phyloP scores from a whole-genome alignment of 73 alveolate genomes.

The Blepharisma stoltei region DNA sequence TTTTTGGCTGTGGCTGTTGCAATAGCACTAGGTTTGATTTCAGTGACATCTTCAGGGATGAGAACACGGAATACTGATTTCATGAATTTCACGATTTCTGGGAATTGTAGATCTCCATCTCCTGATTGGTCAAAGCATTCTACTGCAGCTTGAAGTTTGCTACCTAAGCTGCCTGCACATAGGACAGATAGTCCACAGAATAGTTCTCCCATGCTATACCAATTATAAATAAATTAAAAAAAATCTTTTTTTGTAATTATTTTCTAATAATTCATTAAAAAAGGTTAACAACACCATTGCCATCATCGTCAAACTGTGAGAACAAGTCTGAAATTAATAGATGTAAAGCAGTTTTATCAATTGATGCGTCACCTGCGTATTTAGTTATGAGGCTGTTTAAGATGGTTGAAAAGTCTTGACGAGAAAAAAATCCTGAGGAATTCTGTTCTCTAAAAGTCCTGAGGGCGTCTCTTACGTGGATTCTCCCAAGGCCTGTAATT shows the following conservation, averaged over 20 bases:
- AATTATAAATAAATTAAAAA: too few species aligned
- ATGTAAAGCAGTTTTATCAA: not conserved
- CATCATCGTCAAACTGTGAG: not conserved
- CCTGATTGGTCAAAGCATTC: not conserved
- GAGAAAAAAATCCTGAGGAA: conserved; percentile 8
- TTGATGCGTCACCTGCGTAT: not conserved
- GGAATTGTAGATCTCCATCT: not conserved
- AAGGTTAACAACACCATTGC: conserved; percentile 14
- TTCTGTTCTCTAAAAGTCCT: not conserved
- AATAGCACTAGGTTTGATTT: not conserved
- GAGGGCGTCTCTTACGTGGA: not conserved
- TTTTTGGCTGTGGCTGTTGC: conserved; percentile 17
- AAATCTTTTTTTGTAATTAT: too few species aligned
- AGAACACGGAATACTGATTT: not conserved
- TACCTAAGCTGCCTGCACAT: conserved; percentile 24
- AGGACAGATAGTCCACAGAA: conserved; percentile 1
- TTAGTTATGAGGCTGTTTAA: not conserved
- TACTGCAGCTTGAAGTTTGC: not conserved
- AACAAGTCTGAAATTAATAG: not conserved
- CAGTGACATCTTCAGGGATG: not conserved
- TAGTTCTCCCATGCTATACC: not conserved
- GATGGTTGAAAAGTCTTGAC: not conserved
- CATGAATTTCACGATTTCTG: conserved; percentile 1
- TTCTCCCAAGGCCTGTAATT: not conserved
- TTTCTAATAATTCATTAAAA: too few species aligned